Evolutionary conservation across 495 filamentous ascomycete genomes (phyloP), one percentile per base, ranked within the genome.

Genomic region (Rostrohypoxylon terebratum): DNA sequence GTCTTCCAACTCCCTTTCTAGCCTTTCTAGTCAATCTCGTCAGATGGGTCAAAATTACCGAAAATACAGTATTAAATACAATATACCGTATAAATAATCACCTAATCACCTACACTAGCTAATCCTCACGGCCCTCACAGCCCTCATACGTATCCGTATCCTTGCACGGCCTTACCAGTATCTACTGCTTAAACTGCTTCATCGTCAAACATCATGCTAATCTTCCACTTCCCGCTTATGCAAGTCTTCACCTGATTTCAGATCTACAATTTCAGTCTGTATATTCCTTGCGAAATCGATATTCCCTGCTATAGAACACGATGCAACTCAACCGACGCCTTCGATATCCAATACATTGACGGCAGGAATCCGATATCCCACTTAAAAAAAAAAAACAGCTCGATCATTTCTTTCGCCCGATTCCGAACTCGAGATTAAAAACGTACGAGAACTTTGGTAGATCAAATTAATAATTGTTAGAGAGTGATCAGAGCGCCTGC

Each of bases 281-380:
- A 75, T 59, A 70, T 68, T 68, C 71, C 62, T 71, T 62, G 59
- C 69, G 51, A 45, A 71, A 59, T 47, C 63, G n/a, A 59, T 63
- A 70, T 73, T 60, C 66, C 55, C 36, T 62, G 59, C 51, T 38
- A 63, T 59, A 74, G 75, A 75, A 71, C 74, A 78, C 64, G 72
- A 77, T 77, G 75, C 74, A 71, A 72, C 66, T 67, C 72, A 65
- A 57, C 42, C 75, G 57, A 69, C 62, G 42, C 72, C 64, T 72
- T 55, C 74, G 68, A 34, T 67, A 74, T 68, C 71, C 76, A 67
- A 68, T 71, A 76, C 72, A 73, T 64, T 78, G 69, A 75, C 70
- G 53, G 66, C 72, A 68, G 71, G 62, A 71, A 67, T 34, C 68
- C 68, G 63, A 69, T 64, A 74, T 78, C 72, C 66, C 71, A 59